Evolutionary conservation across 148 eudicot species (phyloP), one percentile per base, ranked within the genome.

Genomic region (Nyssa sinensis): DNA sequence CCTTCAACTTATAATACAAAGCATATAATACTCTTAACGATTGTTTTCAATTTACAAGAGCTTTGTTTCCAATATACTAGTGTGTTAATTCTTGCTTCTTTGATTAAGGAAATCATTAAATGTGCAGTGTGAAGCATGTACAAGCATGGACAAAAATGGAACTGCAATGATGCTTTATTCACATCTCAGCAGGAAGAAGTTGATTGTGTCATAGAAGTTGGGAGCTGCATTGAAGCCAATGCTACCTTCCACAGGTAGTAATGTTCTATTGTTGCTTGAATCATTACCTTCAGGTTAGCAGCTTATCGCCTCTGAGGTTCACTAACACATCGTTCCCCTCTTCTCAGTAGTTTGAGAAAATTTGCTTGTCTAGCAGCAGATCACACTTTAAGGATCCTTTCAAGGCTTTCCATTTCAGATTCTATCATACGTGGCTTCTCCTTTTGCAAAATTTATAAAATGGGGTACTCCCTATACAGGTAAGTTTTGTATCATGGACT

Each of bases 151-250:
- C 91, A 57, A 89, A 91, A 80, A 62, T 57, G 73, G 92, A 91
- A 73, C 84, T 96, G 21, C 86, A 81, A 73, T 19, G 85, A 91
- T 75, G 95, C 99, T 67, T 75, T 96, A 62, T 75, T 58, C 37
- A 77, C 79, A 70, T 82, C 97, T 75, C 89, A 86, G 74, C 80
- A 76, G 32, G 90, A 69, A 76, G 88, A 93, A 64, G 64, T 74
- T 66, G 99, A 96, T 84, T 84, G 82, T 72, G 84, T 96, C 34
- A 88, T 96, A 76, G 99, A 96, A 85, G 91, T 87, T 77, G 88
- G 86, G 73, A 93, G 99, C 69, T 84, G 76, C 60, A 93, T 96
- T 78, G 84, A 91, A 69, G 83, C 83, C 68, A 96, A 96, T 84
- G 86, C 92, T 7, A 49, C 60, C 44, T 93, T 91, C 80, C 99